Conservation (phyloP, 805 yeast genomes). For the Candida ponderosae region DNA sequence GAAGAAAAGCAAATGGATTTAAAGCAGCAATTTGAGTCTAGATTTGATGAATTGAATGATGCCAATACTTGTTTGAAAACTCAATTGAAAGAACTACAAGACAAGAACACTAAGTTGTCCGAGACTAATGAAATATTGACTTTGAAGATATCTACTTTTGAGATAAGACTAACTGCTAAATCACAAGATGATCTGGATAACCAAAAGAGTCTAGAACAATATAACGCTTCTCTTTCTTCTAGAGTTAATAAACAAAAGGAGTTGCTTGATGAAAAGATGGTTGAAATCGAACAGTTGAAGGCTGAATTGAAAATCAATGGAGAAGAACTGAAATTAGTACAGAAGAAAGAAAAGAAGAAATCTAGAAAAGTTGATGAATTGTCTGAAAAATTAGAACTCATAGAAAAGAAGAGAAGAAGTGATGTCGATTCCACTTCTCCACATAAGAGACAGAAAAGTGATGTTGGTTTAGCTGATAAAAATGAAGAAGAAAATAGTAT, state of each 20-base stretch:
- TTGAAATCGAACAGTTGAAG: slow-evolving; percentile 1
- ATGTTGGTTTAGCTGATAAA: neutral
- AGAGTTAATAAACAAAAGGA: neutral
- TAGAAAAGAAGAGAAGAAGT: slow-evolving; percentile 11
- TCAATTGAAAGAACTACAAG: neutral
- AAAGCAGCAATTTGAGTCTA: slow-evolving; percentile 13
- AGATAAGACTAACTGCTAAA: neutral
- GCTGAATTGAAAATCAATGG: slow-evolving; percentile 5
- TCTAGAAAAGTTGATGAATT: slow-evolving; percentile 8
- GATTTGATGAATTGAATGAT: slow-evolving; percentile 2
- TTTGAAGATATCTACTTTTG: neutral
- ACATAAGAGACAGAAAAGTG: neutral
- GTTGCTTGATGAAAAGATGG: neutral
- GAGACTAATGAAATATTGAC: neutral
- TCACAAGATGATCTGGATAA: neutral
- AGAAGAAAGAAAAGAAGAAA: slow-evolving; percentile 11
- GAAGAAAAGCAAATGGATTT: slow-evolving; percentile 21
- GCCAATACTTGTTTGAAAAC: no score
- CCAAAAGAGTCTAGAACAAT: neutral
- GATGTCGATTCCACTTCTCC: slow-evolving; percentile 1
- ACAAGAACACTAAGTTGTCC: neutral
- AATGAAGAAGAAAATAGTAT: neutral
- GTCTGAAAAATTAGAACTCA: slow-evolving; percentile 1
- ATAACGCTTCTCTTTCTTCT: slow-evolving; percentile 1
- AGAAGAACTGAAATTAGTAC: slow-evolving; percentile 5